Percentiles rank a stretch among this genome's conserved stretches.
Evolutionary conservation across 371 early-diverging fungal genomes (phyloP).

Genomic region (Smittium culicis): DNA sequence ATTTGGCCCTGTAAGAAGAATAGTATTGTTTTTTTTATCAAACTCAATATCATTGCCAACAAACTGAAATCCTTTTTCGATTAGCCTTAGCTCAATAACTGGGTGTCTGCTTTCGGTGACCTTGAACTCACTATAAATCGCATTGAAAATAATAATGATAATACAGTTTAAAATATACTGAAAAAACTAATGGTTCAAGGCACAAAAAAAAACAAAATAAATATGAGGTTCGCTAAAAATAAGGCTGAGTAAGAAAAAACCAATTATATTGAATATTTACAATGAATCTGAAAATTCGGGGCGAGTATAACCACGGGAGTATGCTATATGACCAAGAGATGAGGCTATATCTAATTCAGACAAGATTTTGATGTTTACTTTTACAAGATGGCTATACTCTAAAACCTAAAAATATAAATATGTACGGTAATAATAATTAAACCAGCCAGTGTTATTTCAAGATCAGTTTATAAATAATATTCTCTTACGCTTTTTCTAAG

Average conservation of each 20-base stretch:
- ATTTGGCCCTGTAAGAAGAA: slow-evolving; percentile 96
- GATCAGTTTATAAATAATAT: too few relatives aligned
- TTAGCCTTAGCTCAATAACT: slow-evolving; percentile 63
- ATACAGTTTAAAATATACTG: background rate
- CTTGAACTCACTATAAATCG: background rate
- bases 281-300: slow-evolving; percentile 17
- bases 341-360: slow-evolving; percentile 28
- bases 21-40: slow-evolving; percentile 39
- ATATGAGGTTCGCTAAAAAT: slow-evolving; percentile 2
- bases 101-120: slow-evolving; percentile 70
- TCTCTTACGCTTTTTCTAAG: slow-evolving; percentile 15
- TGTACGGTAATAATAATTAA: too few relatives aligned
- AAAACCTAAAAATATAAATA: background rate
- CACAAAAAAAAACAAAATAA: background rate
- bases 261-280: background rate
- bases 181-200: background rate
- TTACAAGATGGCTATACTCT: slow-evolving; percentile 8
- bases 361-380: slow-evolving; percentile 21
- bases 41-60: slow-evolving; percentile 59
- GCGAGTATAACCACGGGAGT: slow-evolving; percentile 18
- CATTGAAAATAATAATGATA: background rate
- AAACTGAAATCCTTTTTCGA: slow-evolving; percentile 43
- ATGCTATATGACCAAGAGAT: slow-evolving; percentile 23
- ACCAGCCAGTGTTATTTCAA: too few relatives aligned
- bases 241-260: too few relatives aligned